A percentile compares a stretch with the other conserved stretches of the same genome.
Evolutionary conservation across 2,329 filamentous ascomycete species (phyloP).

Genomic region (Cladorrhinum sp.): DNA sequence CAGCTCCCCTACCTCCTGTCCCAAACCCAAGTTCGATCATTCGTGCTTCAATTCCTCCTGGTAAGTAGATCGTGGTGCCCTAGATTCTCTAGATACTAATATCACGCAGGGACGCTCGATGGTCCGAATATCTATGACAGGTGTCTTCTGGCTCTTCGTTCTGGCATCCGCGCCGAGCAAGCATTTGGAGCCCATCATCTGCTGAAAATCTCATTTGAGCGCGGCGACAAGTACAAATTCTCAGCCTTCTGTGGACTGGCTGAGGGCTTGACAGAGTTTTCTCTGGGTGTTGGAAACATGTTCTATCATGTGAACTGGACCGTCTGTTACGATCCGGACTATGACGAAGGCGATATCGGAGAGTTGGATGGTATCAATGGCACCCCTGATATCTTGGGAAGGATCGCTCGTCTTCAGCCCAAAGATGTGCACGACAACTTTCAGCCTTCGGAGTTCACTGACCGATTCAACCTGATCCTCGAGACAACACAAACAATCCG

Average conservation of each 20-base stretch:
- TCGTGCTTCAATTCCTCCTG: conserved; percentile 23
- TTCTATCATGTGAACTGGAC: conserved; percentile 84
- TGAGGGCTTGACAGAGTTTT: conserved; percentile 83
- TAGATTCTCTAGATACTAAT: conserved; percentile 20
- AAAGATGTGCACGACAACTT: conserved; percentile 65
- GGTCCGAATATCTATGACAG: conserved; percentile 90
- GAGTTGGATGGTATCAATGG: conserved; percentile 59
- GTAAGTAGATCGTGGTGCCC: conserved; percentile 16
- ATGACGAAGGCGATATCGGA: conserved; percentile 53
- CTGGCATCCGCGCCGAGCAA: conserved; percentile 74
- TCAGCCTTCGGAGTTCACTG: conserved; percentile 66
- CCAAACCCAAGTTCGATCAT: conserved; percentile 48
- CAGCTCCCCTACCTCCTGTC: conserved; percentile 39
- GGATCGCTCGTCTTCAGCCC: conserved; percentile 61
- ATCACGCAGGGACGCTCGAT: conserved; percentile 42
- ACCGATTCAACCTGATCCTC: conserved; percentile 71
- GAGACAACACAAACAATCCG: conserved; percentile 85
- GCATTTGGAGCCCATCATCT: conserved; percentile 91
- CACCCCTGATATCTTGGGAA: conserved; percentile 68
- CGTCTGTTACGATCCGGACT: conserved; percentile 60
- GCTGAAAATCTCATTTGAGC: conserved; percentile 91
- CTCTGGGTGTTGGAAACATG: conserved; percentile 71
- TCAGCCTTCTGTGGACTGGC: conserved; percentile 86
- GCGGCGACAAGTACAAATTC: conserved; percentile 93
- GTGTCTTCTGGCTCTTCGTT: conserved; percentile 79